Evolutionary conservation across 176 grass and related monocot species (phyloP), one percentile per base, ranked within the genome.

Genomic region (Coix lacrymajobi): DNA sequence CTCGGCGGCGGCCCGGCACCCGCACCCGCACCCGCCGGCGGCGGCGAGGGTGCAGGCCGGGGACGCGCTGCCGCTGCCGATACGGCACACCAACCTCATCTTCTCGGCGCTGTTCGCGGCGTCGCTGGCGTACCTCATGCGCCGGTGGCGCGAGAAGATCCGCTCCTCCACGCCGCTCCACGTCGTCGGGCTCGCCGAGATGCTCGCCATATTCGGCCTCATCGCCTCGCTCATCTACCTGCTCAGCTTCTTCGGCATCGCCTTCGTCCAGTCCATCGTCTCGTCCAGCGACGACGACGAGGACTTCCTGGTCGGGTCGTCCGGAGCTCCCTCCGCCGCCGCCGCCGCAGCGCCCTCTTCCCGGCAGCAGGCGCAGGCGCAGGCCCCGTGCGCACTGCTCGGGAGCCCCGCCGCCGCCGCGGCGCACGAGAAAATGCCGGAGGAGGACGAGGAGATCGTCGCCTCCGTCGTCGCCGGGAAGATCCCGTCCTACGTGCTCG

Each of bases 241-340:
- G n/a, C 87, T 98, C 75, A 93, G 90, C 83, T 98, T 98, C 92
- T 95, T 95, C 84, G 96, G 96, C 87, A 98, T 98, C 85, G 96
- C 85, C 52, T 95, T 95, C 78, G 96, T 98, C 5, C 96, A 98
- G 85, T 95, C 90, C 22, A 68, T 98, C 67, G 91, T 98, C 39
- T 98, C 88, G 3, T 95, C 88, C 76, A 91, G 51, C 76, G 90
- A 98, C 57, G 96, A 98, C 3, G 92, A 98, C 25, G 96, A 95
- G 45, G 92, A 98, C 54, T 98, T 90, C 79, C 77, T 95, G 3
- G 76, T 91, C 46, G 81, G 62, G 1, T 1, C 75, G 1, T 1
- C 74, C 40, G 14, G 31, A 3, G 40, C 39, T 3, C 6, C 38
- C 6, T n/a, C 40, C 8, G 0, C 68, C 37, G 22, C 0, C 24